Conservation (phyloP, 2,329 filamentous ascomycete genomes). For the Aspergillus ochraceus region DNA sequence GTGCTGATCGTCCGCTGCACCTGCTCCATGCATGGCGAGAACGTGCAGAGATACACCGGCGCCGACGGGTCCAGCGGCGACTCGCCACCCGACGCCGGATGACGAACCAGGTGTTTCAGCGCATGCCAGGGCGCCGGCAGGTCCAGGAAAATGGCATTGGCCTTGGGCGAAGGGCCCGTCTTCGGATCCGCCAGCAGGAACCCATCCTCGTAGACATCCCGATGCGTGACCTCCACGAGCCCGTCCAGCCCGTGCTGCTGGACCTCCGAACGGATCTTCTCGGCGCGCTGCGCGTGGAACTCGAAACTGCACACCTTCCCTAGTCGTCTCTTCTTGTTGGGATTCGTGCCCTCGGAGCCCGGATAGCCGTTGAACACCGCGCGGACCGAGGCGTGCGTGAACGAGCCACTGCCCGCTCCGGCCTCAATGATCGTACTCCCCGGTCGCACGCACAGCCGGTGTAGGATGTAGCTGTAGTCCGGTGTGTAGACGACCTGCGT, state of each 20-base stretch:
- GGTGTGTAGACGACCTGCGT: slow-evolving; percentile 56
- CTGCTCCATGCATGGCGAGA: slow-evolving; percentile 96
- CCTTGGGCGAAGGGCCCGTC: slow-evolving; percentile 41
- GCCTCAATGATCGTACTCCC: slow-evolving; percentile 51
- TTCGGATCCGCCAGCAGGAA: slow-evolving; percentile 41
- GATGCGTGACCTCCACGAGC: slow-evolving; percentile 48
- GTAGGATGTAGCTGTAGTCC: slow-evolving; percentile 55
- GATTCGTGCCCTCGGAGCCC: slow-evolving; percentile 7
- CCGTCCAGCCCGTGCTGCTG: slow-evolving; percentile 44
- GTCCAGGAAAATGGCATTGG: slow-evolving; percentile 51
- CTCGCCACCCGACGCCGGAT: slow-evolving; percentile 29
- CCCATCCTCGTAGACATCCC: slow-evolving; percentile 52
- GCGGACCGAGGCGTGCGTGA: slow-evolving; percentile 51
- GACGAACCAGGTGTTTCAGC: slow-evolving; percentile 47
- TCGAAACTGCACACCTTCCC: slow-evolving; percentile 54
- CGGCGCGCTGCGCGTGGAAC: slow-evolving; percentile 48
- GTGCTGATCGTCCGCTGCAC: slow-evolving; percentile 81
- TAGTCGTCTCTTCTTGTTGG: slow-evolving; percentile 25
- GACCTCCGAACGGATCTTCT: slow-evolving; percentile 45
- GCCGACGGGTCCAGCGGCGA: slow-evolving; percentile 69
- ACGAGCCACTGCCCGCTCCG: slow-evolving; percentile 53
- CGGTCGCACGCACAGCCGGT: slow-evolving; percentile 48
- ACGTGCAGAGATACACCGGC: slow-evolving; percentile 81
- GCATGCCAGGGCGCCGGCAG: slow-evolving; percentile 53
- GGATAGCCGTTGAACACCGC: slow-evolving; percentile 51